Base-by-base conservation (phyloP, 1,139 yeast genomes). In the Geotrichum macrosporum region DNA sequence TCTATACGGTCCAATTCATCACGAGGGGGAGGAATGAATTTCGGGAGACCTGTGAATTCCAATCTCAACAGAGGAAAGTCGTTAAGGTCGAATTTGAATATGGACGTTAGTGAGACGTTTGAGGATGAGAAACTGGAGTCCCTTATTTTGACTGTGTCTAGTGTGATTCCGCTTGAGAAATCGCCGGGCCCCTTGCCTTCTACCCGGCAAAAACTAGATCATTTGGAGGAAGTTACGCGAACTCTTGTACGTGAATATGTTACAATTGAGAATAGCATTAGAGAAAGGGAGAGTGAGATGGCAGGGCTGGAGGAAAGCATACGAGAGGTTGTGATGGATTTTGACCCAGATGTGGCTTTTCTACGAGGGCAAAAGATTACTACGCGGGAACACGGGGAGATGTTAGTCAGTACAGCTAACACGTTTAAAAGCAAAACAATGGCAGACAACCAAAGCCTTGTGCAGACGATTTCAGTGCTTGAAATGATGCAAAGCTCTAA, bases 91-190 rank as follows among this genome's bases (percentile, higher is more conserved):
- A 35, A 35, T 21, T n/a, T 35, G 10, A 33, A 19, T 15, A 35
- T 19, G 15, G 16, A 6, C n/a, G 35, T 32, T 16, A 40, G 44
- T 31, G 44, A 40, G 31, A 32, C 46, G 13, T n/a, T 20, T 16
- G 42, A 43, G 24, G 46, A 43, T 15, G 46, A 43, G 31, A 43
- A 34, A 32, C 41, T 43, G 5, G 46, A 43, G 29, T 43, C 46
- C 10, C 33, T 43, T 6, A 43, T 43, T n/a, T 2, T 43, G 37
- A 43, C 46, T 3, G 41, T 43, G n/a, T 43, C 46, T 12, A 43
- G 46, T 19, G 46, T 43, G 36, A 16, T 43, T 2, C 46, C 46
- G 15, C 31, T 20, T 19, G 32, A 21, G 26, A 41, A 43, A 10
- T 35, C 41, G 13, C 46, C 46, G 13, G 46, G 46, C 12, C 46